A percentile compares a stretch with the other conserved stretches of the same genome.
phyloP scores from a whole-genome alignment of 1,284 basidiomycete species.

The Inonotus obliquus region DNA sequence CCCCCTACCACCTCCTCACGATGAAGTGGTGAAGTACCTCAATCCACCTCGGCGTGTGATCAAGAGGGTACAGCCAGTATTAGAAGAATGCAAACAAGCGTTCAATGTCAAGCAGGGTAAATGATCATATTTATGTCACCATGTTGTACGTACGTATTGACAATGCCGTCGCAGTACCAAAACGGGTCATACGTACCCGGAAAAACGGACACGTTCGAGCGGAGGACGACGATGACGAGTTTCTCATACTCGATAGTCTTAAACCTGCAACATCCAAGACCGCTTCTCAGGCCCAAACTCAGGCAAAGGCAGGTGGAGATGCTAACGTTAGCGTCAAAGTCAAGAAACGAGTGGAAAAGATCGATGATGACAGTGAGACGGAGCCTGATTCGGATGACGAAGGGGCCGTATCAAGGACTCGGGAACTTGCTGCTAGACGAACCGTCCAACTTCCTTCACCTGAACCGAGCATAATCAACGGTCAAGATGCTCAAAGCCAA shows the following conservation, averaged over 20 bases:
- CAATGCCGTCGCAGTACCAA: conserved; percentile 45
- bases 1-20: conserved; percentile 82
- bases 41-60: conserved; percentile 67
- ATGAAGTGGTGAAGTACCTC: conserved; percentile 80
- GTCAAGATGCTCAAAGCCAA: conserved; percentile 45
- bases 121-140: conserved; percentile 9
- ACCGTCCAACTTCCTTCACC: conserved; percentile 16
- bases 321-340: neutral
- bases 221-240: conserved; percentile 57
- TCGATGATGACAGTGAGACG: conserved; percentile 35
- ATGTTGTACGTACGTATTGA: neutral
- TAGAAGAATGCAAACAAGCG: conserved; percentile 55
- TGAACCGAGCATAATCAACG: conserved; percentile 20
- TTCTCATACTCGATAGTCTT: conserved; percentile 53
- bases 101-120: conserved; percentile 75
- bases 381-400: conserved; percentile 30
- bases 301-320: conserved; percentile 4
- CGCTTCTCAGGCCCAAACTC: conserved; percentile 19
- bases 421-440: too few relatives aligned
- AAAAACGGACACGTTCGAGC: conserved; percentile 60
- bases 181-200: conserved; percentile 42
- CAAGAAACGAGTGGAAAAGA: conserved; percentile 19
- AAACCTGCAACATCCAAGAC: conserved; percentile 21
- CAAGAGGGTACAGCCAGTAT: conserved; percentile 50
- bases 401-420: conserved; percentile 20